A percentile compares a stretch with the other conserved stretches of the same genome.
Conservation (phyloP, 306 rosid species). For the Cucurbita pepo region DNA sequence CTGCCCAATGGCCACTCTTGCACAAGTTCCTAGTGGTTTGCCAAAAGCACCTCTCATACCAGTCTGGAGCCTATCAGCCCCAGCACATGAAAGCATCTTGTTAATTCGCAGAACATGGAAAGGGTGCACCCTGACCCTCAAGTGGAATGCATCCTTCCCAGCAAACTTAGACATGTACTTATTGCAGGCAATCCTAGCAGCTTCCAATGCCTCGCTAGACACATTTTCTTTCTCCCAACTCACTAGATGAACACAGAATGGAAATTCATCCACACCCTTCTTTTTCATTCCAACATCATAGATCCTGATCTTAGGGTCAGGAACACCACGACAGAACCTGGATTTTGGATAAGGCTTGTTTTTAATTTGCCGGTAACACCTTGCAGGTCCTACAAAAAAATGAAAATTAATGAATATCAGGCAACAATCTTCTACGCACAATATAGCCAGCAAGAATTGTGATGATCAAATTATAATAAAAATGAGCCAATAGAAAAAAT, state of each 20-base stretch:
- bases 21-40: not conserved
- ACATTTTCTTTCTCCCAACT: constrained; percentile 5
- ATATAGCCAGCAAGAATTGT: not conserved
- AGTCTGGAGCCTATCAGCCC: constrained; percentile 9
- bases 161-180: constrained; percentile 1
- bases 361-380: constrained; percentile 2
- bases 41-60: constrained; percentile 4
- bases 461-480: not conserved
- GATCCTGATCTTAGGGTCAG: not conserved
- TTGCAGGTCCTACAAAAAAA: not conserved
- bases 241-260: not conserved
- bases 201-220: constrained; percentile 1
- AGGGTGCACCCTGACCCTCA: constrained; percentile 5
- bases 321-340: constrained; percentile 1
- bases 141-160: not conserved
- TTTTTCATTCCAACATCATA: constrained; percentile 4
- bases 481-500: not conserved
- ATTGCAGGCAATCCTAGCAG: constrained; percentile 1
- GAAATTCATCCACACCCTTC: constrained; percentile 3
- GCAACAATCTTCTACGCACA: not conserved
- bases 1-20: constrained; percentile 1
- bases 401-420: not conserved
- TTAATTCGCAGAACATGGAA: constrained; percentile 2
- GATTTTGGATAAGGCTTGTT: not conserved
- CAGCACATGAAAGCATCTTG: constrained; percentile 5